Evolutionary conservation across 495 filamentous ascomycete genomes (phyloP), one percentile per base, ranked within the genome.

Genomic region (Chaetomidium leptoderma): DNA sequence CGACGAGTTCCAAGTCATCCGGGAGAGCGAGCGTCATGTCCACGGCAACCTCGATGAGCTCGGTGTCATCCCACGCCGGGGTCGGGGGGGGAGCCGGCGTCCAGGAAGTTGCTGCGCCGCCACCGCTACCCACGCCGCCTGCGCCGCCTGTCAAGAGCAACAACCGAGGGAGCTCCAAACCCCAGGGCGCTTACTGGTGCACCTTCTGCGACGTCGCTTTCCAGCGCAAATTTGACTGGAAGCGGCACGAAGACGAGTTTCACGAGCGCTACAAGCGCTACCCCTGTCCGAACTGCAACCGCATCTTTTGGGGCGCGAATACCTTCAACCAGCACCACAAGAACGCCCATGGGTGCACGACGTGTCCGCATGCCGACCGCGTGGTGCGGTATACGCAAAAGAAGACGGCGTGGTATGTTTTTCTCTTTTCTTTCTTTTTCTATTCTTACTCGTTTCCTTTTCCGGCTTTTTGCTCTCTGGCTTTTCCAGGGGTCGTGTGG

Each of bases 221-320:
- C 47, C 76, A 78, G 62, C 69, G 76, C 54, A 79, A 79, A 63
- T 77, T 77, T 56, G 76, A 78, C 66, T 79, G 76, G 76, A 79
- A 78, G 69, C 63, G 76, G 14, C 76, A 79, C 64, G 76, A 78
- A 52, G 76, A 79, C 61, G 76, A 78, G 61, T 76, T 79, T 57
- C 76, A 79, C 71, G 76, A 79, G 61, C 74, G 76, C 36, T 76
- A 74, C 57, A 74, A 74, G 56, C 74, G 74, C 49, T 79, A 79
- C 53, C 76, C 76, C 8, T 79, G 76, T 55, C 72, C 74, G 10
- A 65, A 65, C 63, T 79, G 76, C 65, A 76, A 76, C 59, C 74
- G 74, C 66, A 70, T 74, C 58, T 78, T 78, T 57, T 78, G 74
- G 74, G 74, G 74, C 19, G 73, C 75, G 49, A 78, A 76, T 59